phyloP scores from a whole-genome alignment of 305 asterid genomes.

The Euphrasia arctica region DNA sequence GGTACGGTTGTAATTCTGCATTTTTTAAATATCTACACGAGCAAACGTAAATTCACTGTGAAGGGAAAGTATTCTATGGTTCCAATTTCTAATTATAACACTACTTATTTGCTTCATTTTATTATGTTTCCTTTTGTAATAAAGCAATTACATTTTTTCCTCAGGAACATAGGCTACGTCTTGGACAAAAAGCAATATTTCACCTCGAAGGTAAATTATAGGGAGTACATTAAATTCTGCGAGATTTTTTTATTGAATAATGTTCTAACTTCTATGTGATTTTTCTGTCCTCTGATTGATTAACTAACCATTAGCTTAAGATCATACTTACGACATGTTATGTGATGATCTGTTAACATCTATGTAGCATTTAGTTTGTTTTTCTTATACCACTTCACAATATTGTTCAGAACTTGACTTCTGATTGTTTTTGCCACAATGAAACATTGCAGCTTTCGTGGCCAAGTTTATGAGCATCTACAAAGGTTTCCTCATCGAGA shows the following conservation, averaged over 20 bases:
- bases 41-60: not conserved
- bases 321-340: not conserved
- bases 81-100: not conserved
- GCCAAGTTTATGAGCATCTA: slow-evolving; percentile 99
- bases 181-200: slow-evolving; percentile 96
- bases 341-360: not conserved
- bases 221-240: slow-evolving; percentile 1
- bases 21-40: not conserved
- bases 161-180: slow-evolving; percentile 92
- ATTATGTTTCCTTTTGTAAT: not conserved
- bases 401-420: not conserved
- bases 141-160: slow-evolving; percentile 16
- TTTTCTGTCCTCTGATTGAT: not conserved
- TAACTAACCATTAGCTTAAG: not conserved
- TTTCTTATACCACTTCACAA: not conserved
- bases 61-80: not conserved
- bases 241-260: not conserved
- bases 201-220: slow-evolving; percentile 86
- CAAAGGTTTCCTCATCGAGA: slow-evolving; percentile 85
- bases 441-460: slow-evolving; percentile 79
- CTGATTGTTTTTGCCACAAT: slow-evolving; percentile 1
- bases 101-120: not conserved
- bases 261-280: no score
- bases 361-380: not conserved
- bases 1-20: not conserved